Base-by-base conservation (phyloP, 2,329 filamentous ascomycete genomes). In the Alternaria panax region DNA sequence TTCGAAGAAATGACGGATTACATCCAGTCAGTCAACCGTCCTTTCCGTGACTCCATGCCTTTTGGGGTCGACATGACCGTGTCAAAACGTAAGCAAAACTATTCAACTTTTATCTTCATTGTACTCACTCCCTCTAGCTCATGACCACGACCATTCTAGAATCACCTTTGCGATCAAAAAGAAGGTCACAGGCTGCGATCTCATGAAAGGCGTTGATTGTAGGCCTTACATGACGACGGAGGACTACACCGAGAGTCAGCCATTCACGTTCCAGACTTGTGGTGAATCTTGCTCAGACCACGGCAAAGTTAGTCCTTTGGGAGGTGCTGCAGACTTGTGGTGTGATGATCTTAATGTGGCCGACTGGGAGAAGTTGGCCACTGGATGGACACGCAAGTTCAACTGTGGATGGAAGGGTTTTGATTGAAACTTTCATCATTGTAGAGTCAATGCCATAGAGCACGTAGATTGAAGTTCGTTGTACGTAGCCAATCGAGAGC, bases 301-400 rank as follows among this genome's bases (percentile, higher is more conserved):
- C 8, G 40, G 40, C 12, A 48, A 41, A 14, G 22, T 30, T n/a
- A 22, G 41, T 11, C 27, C 38, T 43, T 22, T 62, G 5, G 2
- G 11, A 7, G 30, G 24, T 3, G 14, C 36, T 2, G 22, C 14
- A 11, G 56, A 62, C 25, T 27, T 64, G 11, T 64, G 59, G 59
- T 64, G 59, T 30, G 36, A 62, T 16, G 53, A 64, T 18, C 50
- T 62, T 2, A 64, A 64, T 14, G 41, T 51, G 2, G 55, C 52
- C 6, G 51, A 52, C 20, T 64, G 62, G 59, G 11, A 47, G 9
- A 30, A 12, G 1, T 42, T 54, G 30, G 34, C 28, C 12, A 42
- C 16, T 16, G 62, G 55, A 3, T 64, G 51, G 47, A 46, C 51
- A 24, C 59, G 62, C 4, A 20, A 27, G 14, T 64, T 59, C 18